Percentiles rank a stretch among this genome's conserved stretches.
Conservation (phyloP, 2,329 filamentous ascomycete species). For the Pseudogymnoascus sp. region DNA sequence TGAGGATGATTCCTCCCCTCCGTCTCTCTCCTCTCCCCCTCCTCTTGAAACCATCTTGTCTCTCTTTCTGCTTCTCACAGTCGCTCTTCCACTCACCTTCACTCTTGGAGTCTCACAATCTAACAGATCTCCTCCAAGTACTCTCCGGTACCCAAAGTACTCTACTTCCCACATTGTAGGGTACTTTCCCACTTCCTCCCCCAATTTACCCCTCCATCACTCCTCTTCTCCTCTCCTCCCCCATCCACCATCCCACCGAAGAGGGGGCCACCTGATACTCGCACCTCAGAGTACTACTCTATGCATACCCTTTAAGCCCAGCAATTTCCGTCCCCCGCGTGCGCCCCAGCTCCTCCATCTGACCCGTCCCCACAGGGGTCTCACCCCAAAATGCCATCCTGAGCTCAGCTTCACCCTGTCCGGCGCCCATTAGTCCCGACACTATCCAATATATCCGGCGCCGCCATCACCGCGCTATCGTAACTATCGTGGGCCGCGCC, state of each 20-base stretch:
- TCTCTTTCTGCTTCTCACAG: background rate
- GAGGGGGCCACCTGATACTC: background rate
- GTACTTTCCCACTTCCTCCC: background rate
- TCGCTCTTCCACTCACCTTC: background rate
- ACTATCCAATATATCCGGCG: slow-evolving; percentile 4
- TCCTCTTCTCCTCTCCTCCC: background rate
- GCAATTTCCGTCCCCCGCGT: slow-evolving; percentile 5
- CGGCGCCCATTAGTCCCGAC: background rate
- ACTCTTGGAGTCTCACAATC: background rate
- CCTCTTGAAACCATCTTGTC: background rate
- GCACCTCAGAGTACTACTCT: background rate
- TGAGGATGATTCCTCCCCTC: background rate
- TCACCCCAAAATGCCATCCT: slow-evolving; percentile 3
- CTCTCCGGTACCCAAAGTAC: background rate
- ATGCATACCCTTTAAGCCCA: background rate
- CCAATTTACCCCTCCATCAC: background rate
- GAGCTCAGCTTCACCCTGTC: slow-evolving; percentile 4
- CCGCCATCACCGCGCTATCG: background rate
- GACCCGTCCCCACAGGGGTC: background rate
- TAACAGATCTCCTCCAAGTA: background rate
- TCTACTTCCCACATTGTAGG: background rate
- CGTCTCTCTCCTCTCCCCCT: background rate
- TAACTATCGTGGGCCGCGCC: slow-evolving; percentile 1
- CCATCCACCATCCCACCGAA: background rate
- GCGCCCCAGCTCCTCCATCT: slow-evolving; percentile 2